These are phyloP conservation scores for Ascochyta pisi DNA, from an alignment of 2,329 filamentous ascomycete species.

Conservation along the genomic window DNA sequence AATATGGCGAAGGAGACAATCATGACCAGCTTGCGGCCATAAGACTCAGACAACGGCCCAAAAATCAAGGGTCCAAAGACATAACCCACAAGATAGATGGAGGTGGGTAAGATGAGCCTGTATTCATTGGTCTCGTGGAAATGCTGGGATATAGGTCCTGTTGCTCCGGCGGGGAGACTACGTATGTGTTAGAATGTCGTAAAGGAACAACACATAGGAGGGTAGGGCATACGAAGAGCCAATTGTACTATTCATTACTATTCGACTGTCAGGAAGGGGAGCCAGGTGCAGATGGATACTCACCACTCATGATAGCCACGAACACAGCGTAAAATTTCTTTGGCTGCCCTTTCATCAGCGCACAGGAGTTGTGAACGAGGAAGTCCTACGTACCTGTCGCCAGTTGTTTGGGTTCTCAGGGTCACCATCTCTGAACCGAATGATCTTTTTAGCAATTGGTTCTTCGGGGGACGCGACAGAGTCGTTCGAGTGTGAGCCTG, in stretches of 20 bases:
- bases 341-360: conserved; percentile 45
- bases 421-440: conserved; percentile 51
- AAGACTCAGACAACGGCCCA: conserved; percentile 54
- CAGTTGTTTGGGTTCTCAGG: conserved; percentile 54
- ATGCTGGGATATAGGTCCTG: conserved; percentile 63
- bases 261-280: neutral
- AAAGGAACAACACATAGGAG: neutral
- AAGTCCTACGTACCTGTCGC: conserved; percentile 32
- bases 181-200: neutral
- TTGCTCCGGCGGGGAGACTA: conserved; percentile 67
- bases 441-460: conserved; percentile 31
- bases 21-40: conserved; percentile 56
- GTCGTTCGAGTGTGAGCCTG: conserved; percentile 17
- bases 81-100: conserved; percentile 59
- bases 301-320: conserved; percentile 63
- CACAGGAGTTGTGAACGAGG: neutral
- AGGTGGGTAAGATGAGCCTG: conserved; percentile 56
- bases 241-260: conserved; percentile 69
- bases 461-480: conserved; percentile 7
- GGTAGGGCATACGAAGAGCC: conserved; percentile 56
- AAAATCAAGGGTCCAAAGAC: conserved; percentile 54
- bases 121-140: conserved; percentile 61
- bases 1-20: conserved; percentile 58
- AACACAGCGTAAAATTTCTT: conserved; percentile 64
- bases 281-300: neutral